A percentile compares a stretch with the other conserved stretches of the same genome.
phyloP scores from a whole-genome alignment of 495 filamentous ascomycete species.

The Penicillium silybi region DNA sequence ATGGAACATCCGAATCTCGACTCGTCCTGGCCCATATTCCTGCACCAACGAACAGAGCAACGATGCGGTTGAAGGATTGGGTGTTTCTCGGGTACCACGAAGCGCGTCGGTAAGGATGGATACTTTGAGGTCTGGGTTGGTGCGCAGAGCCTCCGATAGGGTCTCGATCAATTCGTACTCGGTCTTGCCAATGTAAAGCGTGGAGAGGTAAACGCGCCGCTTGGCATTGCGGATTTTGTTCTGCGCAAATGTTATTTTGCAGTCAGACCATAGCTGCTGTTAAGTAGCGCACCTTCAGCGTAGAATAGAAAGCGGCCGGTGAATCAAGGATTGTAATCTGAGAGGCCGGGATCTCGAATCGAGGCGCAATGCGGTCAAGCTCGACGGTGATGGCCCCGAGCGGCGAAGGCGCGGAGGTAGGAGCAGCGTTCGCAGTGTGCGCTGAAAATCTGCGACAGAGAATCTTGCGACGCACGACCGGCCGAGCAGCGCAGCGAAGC shows the following conservation, averaged over 20 bases:
- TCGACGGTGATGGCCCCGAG: slow-evolving; percentile 64
- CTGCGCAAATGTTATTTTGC: slow-evolving; percentile 38
- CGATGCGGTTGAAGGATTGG: slow-evolving; percentile 84
- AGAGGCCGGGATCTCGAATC: slow-evolving; percentile 80
- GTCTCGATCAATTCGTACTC: slow-evolving; percentile 86
- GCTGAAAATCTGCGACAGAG: slow-evolving; percentile 42
- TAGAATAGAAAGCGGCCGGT: slow-evolving; percentile 81
- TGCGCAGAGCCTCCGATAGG: slow-evolving; percentile 69
- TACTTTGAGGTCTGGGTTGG: slow-evolving; percentile 75
- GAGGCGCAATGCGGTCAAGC: slow-evolving; percentile 82
- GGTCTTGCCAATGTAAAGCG: slow-evolving; percentile 91
- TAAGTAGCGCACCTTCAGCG: slow-evolving; percentile 63
- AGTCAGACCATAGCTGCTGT: background rate
- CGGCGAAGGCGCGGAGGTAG: slow-evolving; percentile 34
- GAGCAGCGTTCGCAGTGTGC: slow-evolving; percentile 22
- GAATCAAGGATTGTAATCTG: slow-evolving; percentile 74
- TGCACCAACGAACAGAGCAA: slow-evolving; percentile 74
- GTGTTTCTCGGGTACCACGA: slow-evolving; percentile 86
- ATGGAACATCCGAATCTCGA: slow-evolving; percentile 96
- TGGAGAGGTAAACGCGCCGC: slow-evolving; percentile 81
- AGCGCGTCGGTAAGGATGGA: slow-evolving; percentile 92
- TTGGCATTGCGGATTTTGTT: slow-evolving; percentile 76
- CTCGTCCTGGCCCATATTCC: slow-evolving; percentile 80
- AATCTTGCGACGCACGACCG: slow-evolving; percentile 28
- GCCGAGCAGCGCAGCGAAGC: slow-evolving; percentile 33